Evolutionary conservation across 2,329 filamentous ascomycete species (phyloP), one percentile per base, ranked within the genome.

Genomic region (Cucurbitaria berberidis): DNA sequence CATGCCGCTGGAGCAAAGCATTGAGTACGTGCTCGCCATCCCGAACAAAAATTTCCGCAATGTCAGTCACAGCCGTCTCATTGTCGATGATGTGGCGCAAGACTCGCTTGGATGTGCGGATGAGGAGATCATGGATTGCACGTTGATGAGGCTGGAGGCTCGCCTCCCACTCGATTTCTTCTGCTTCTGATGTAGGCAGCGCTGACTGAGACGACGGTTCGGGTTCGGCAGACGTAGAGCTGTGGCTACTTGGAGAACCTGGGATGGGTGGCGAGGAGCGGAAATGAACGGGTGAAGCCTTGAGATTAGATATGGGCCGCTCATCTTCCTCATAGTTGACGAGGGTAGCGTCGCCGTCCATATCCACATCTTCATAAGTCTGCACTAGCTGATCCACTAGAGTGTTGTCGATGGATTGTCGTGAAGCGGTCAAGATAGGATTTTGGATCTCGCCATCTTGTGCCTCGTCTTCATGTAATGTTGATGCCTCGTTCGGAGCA

Each of bases 21-120:
- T 78, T 67, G 8, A 84, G 62, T 18, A 82, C 59, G n/a, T 65
- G 69, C 54, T 75, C 56, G 38, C 77, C 79, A 44, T 80, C 77
- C 26, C 72, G 64, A 30, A 69, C 72, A 57, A 80, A 84, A 21
- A 74, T 75, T 7, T 76, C 70, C 3, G 81, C 62, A 22, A 81
- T 76, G 24, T 78, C 72, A 3, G 64, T 66, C 22, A 81, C 72
- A 1, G 76, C 77, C 3, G 72, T 73, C 59, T 82, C 80, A 39
- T 78, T 75, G n/a, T 77, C 73, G 8, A 80, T 70, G 16, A 84
- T 73, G 49, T 81, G 75, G 1, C 66, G 74, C 8, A 78, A 61
- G 9, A 84, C 72, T 16, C 70, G 70, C 69, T 81, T 66, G 3
- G 76, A 75, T 3, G 77, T 69, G n/a, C 69, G 68, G 19, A 76